Evolutionary conservation across 1,139 yeast genomes (phyloP).

Genomic region (Yamadazyma oceani): DNA sequence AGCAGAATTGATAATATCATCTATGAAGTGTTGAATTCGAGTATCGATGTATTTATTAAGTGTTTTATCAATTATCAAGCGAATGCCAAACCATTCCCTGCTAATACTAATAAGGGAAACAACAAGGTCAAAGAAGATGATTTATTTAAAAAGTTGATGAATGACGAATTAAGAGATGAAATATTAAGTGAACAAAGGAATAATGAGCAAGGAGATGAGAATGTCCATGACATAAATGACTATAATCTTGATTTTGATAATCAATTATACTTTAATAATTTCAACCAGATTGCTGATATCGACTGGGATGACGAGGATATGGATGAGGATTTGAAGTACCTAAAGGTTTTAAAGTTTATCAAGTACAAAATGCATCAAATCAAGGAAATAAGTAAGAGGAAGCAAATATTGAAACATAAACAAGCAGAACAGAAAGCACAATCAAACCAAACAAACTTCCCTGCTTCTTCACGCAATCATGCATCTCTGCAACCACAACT

Average conservation of each 20-base stretch:
- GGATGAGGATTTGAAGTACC: slow-evolving; percentile 50
- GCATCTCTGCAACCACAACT: no score
- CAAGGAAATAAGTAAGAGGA: slow-evolving; percentile 12
- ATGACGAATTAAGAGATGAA: slow-evolving; percentile 43
- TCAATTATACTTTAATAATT: slow-evolving; percentile 12
- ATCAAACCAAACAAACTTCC: background rate
- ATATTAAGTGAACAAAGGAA: slow-evolving; percentile 34
- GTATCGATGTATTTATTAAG: slow-evolving; percentile 38
- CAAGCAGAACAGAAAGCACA: slow-evolving; percentile 1
- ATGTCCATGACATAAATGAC: slow-evolving; percentile 23
- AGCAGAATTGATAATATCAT: slow-evolving; percentile 19
- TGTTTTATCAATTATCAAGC: slow-evolving; percentile 39
- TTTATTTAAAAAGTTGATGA: slow-evolving; percentile 38
- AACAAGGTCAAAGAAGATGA: slow-evolving; percentile 34
- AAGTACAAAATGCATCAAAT: slow-evolving; percentile 33
- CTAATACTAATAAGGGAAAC: slow-evolving; percentile 13
- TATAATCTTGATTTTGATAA: slow-evolving; percentile 16
- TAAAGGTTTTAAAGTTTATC: slow-evolving; percentile 44
- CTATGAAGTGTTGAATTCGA: slow-evolving; percentile 23
- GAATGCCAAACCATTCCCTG: slow-evolving; percentile 17
- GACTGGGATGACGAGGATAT: slow-evolving; percentile 54
- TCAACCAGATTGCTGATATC: slow-evolving; percentile 23
- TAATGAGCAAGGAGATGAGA: slow-evolving; percentile 31
- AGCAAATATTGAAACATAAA: background rate
- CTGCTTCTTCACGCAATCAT: no score